Evolutionary conservation across 495 filamentous ascomycete genomes (phyloP), one percentile per base, ranked within the genome.

Genomic region (Endocarpon pusillum): DNA sequence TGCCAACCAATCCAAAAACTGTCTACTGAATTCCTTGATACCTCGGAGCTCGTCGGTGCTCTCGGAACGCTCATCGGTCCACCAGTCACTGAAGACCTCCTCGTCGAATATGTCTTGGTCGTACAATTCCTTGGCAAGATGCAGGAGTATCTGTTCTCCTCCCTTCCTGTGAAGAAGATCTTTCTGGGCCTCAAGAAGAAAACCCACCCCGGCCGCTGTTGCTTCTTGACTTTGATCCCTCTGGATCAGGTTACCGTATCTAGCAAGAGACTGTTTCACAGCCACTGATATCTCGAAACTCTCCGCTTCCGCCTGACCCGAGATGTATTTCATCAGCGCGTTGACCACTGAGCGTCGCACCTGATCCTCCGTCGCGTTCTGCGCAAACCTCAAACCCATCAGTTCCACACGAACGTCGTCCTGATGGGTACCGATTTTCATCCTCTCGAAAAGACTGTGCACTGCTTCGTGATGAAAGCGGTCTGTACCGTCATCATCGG

Each of bases 381-480:
- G 78, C 16, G 73, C 78, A 57, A 99, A 80, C 4, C 86, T 73
- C 22, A 94, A 66, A 43, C 80, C 77, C 57, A 78, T 89, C 26
- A 99, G 75, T 50, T 99, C 89, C 8, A 96, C 64, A 43, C 81
- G 77, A 6, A 89, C 83, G 8, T 78, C 78, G 47, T 89, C 81
- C n/a, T 82, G 72, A 25, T 81, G 71, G 33, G 78, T 74, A 10
- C 64, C 64, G 29, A 76, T 69, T 35, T 71, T 71, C 23, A 99
- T 62, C 26, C 83, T 75, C 45, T 92, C 83, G 29, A 86, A 68
- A 19, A 96, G 67, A 40, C 81, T 89, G 44, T 69, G 62, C 2
- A 82, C 74, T 8, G 91, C 89, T 37, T 96, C 89, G 27, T 77
- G 64, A 45, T 94, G 81, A 68, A 94, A 96, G 45, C 72, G 63